Percentiles rank a stretch among this genome's conserved stretches.
Evolutionary conservation across 176 grass and related monocot genomes (phyloP).

Genomic region (Bromus sterilis): DNA sequence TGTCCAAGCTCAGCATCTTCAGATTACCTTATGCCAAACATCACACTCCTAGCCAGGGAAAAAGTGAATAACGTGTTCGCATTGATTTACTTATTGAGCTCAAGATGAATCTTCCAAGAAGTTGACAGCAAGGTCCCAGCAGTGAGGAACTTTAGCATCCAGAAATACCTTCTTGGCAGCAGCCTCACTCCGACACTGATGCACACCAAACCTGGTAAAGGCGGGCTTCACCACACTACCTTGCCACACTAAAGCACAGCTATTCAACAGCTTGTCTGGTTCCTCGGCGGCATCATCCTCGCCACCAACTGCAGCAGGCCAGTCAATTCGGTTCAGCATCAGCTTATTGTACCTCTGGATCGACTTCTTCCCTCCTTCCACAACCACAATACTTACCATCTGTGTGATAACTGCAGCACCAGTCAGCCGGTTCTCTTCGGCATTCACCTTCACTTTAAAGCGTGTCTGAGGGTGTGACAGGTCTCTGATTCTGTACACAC

Average conservation of each 20-base stretch:
- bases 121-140: constrained; percentile 82
- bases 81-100: constrained; percentile 63
- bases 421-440: constrained; percentile 73
- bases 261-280: constrained; percentile 45
- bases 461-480: constrained; percentile 69
- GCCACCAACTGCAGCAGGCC: constrained; percentile 44
- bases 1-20: neutral
- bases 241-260: constrained; percentile 88
- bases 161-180: constrained; percentile 76
- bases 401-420: constrained; percentile 60
- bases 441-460: constrained; percentile 92
- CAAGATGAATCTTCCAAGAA: constrained; percentile 49
- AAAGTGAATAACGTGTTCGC: constrained; percentile 57
- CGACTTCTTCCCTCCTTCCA: constrained; percentile 89
- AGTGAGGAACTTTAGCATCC: constrained; percentile 79
- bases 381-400: constrained; percentile 77
- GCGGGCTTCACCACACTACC: constrained; percentile 58
- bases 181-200: constrained; percentile 61
- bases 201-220: constrained; percentile 72
- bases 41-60: constrained; percentile 44
- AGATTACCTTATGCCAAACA: neutral
- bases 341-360: constrained; percentile 90
- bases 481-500: constrained; percentile 81
- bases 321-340: constrained; percentile 84
- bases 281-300: constrained; percentile 50